phyloP scores from a whole-genome alignment of 176 grass and related monocot genomes.

The Oryza rufipogon region DNA sequence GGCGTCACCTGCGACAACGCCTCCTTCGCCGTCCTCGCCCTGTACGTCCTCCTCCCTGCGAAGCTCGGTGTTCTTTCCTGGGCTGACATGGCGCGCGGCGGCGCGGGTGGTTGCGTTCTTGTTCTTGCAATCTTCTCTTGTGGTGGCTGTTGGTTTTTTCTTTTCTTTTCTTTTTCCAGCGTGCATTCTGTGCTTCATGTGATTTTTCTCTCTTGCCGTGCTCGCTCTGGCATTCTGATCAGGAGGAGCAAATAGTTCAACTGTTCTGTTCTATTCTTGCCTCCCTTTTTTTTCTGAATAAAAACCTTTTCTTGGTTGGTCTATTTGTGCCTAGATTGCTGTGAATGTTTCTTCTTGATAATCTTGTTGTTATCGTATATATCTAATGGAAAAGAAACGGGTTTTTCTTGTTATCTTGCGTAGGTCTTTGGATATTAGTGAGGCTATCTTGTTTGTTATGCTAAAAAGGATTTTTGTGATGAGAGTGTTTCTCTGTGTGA shows the following conservation, averaged over 20 bases:
- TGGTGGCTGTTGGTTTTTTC: not conserved
- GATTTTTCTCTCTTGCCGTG: not conserved
- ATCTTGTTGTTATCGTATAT: not conserved
- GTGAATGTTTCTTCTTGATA: not conserved
- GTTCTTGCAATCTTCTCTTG: not conserved
- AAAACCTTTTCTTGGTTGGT: not conserved
- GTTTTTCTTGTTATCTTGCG: too few relatives aligned
- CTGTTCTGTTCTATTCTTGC: not conserved
- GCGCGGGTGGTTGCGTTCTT: not conserved
- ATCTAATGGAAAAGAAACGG: not conserved
- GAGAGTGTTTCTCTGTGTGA: constrained; percentile 19
- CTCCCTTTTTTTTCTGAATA: not conserved
- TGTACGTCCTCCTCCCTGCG: constrained; percentile 46
- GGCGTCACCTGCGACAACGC: constrained; percentile 83
- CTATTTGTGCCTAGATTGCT: not conserved
- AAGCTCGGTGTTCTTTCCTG: not conserved
- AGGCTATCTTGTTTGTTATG: constrained; percentile 11
- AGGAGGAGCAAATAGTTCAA: not conserved
- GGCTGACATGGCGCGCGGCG: not conserved
- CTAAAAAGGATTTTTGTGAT: constrained; percentile 7
- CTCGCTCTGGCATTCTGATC: constrained; percentile 18
- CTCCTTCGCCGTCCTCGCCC: constrained; percentile 63
- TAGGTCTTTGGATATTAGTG: not conserved
- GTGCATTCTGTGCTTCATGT: constrained; percentile 7
- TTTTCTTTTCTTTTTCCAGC: not conserved